Evolutionary conservation across 495 filamentous ascomycete species (phyloP).

Genomic region (Podospora fimiseda): DNA sequence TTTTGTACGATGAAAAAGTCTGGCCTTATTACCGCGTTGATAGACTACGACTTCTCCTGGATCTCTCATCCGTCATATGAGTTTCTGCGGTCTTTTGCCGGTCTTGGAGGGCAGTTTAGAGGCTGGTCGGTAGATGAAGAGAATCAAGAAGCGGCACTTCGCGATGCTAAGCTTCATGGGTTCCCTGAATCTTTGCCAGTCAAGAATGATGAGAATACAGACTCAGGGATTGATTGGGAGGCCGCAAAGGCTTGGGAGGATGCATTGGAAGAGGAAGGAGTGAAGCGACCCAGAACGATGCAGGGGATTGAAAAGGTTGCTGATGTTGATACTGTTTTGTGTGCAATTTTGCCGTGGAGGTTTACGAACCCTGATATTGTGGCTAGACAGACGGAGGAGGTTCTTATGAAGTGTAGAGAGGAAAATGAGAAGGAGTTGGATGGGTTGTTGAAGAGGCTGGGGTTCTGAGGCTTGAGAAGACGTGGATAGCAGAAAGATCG

Average conservation of each 20-base stretch:
- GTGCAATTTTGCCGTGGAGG: conserved; percentile 2
- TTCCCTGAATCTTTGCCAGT: conserved; percentile 5
- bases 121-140: conserved; percentile 7
- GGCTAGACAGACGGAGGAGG: neutral
- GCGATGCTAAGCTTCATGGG: conserved; percentile 7
- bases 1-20: conserved; percentile 2
- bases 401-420: conserved; percentile 2
- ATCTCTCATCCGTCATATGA: conserved; percentile 5
- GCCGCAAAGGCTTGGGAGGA: conserved; percentile 8
- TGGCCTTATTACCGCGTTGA: conserved; percentile 1
- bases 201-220: neutral
- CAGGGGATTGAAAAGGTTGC: conserved; percentile 3
- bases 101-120: neutral
- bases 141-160: neutral
- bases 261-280: conserved; percentile 1
- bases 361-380: conserved; percentile 3
- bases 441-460: too few species aligned
- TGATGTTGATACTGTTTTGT: conserved; percentile 7
- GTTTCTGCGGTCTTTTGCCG: conserved; percentile 1
- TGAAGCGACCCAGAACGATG: neutral
- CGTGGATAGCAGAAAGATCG: too few species aligned
- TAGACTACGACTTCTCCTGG: conserved; percentile 8
- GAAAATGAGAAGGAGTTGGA: too few species aligned
- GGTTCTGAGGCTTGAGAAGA: too few species aligned
- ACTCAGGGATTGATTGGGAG: neutral